A percentile compares a stretch with the other conserved stretches of the same genome.
phyloP scores from a whole-genome alignment of 768 basidiomycete species.

The Agrocybe praecox region DNA sequence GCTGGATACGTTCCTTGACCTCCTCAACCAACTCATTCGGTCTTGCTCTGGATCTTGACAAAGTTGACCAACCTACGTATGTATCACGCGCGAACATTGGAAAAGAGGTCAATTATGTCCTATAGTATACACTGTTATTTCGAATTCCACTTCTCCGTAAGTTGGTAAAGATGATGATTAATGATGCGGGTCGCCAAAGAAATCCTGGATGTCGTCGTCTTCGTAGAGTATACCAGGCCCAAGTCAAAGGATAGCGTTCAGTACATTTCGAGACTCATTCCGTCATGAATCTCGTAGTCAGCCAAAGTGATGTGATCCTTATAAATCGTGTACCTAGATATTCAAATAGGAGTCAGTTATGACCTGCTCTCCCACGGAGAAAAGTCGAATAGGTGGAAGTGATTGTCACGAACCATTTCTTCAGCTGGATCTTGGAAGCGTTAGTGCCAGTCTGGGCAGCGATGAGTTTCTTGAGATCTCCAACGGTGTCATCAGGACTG shows the following conservation, averaged over 20 bases:
- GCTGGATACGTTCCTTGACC: too few relatives aligned
- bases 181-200: background rate
- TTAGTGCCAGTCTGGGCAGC: slow-evolving; percentile 95
- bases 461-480: slow-evolving; percentile 96
- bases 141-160: background rate
- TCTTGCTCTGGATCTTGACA: too few relatives aligned
- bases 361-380: background rate
- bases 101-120: background rate
- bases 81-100: too few relatives aligned
- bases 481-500: slow-evolving; percentile 93
- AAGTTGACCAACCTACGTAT: too few relatives aligned
- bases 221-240: background rate
- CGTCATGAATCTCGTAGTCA: slow-evolving; percentile 94
- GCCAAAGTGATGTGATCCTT: slow-evolving; percentile 93
- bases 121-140: background rate
- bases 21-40: too few relatives aligned
- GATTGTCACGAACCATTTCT: slow-evolving; percentile 80
- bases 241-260: slow-evolving; percentile 31
- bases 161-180: background rate
- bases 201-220: background rate
- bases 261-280: slow-evolving; percentile 94
- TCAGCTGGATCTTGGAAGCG: slow-evolving; percentile 82
- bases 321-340: slow-evolving; percentile 84
- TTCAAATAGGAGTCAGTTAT: background rate
- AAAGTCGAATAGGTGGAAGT: background rate